phyloP scores from a whole-genome alignment of 2,329 filamentous ascomycete genomes.

The Ascochyta koolunga region DNA sequence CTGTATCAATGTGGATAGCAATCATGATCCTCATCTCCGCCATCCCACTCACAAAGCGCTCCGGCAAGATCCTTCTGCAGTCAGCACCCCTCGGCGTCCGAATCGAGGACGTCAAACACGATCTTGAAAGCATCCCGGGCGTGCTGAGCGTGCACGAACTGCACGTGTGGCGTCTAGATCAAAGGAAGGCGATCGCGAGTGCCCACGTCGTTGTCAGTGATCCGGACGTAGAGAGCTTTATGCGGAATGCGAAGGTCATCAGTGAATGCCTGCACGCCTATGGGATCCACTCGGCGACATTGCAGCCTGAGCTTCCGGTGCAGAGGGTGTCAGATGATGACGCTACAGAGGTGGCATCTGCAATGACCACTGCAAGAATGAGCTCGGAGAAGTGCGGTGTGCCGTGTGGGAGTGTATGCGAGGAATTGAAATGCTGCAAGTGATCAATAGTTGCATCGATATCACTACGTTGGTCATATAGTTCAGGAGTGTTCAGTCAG shows the following conservation, averaged over 20 bases:
- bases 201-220: slow-evolving; percentile 71
- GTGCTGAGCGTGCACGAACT: slow-evolving; percentile 73
- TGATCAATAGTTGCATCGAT: slow-evolving; percentile 7
- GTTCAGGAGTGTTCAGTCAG: too few species aligned
- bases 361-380: slow-evolving; percentile 25
- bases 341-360: slow-evolving; percentile 1
- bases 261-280: slow-evolving; percentile 75
- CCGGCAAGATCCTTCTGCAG: slow-evolving; percentile 71
- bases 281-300: slow-evolving; percentile 72
- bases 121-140: slow-evolving; percentile 71
- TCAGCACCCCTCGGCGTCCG: slow-evolving; percentile 67
- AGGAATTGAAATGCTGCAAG: slow-evolving; percentile 56
- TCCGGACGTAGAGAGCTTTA: slow-evolving; percentile 63
- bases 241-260: slow-evolving; percentile 65
- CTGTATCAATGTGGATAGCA: slow-evolving; percentile 70
- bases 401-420: slow-evolving; percentile 59
- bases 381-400: slow-evolving; percentile 56
- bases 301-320: slow-evolving; percentile 67
- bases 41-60: slow-evolving; percentile 65
- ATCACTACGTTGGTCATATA: not conserved
- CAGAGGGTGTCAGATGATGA: not conserved
- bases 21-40: slow-evolving; percentile 73
- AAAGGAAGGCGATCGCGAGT: slow-evolving; percentile 71
- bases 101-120: slow-evolving; percentile 68
- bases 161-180: slow-evolving; percentile 75